Evolutionary conservation across 1,284 basidiomycete species (phyloP).

Genomic region (Coriolopsis trogii): DNA sequence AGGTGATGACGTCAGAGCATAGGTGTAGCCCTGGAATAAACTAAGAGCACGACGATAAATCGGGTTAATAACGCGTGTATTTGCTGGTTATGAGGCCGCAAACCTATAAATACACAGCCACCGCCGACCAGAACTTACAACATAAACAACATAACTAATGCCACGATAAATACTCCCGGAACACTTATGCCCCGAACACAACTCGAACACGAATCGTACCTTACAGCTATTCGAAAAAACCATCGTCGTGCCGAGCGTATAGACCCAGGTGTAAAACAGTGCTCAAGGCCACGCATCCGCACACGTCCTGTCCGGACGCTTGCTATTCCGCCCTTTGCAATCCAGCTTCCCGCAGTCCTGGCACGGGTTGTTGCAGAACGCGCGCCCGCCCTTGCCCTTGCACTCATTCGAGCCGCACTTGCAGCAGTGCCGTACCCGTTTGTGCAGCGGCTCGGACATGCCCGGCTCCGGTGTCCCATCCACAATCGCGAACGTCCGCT

Average conservation of each 20-base stretch:
- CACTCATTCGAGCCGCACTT: slow-evolving; percentile 78
- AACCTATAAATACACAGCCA: too few relatives aligned
- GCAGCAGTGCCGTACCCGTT: slow-evolving; percentile 57
- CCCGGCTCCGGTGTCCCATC: slow-evolving; percentile 28
- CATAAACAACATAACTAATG: background rate
- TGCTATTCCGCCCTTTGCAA: slow-evolving; percentile 72
- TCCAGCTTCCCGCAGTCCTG: slow-evolving; percentile 76
- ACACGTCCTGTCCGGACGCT: slow-evolving; percentile 72
- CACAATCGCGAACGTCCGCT: slow-evolving; percentile 34
- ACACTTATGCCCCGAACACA: background rate
- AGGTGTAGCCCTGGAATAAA: too few relatives aligned
- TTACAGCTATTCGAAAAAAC: background rate
- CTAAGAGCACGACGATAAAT: too few relatives aligned
- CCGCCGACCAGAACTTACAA: background rate
- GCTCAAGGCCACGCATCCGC: slow-evolving; percentile 56
- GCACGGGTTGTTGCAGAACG: slow-evolving; percentile 68
- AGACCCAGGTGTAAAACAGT: background rate
- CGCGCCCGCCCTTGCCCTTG: slow-evolving; percentile 74
- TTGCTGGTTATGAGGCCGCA: too few relatives aligned
- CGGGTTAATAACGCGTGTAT: too few relatives aligned
- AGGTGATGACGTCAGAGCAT: too few relatives aligned
- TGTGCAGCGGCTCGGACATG: slow-evolving; percentile 34
- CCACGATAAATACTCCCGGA: slow-evolving; percentile 3
- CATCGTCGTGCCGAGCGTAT: background rate
- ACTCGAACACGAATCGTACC: background rate